Evolutionary conservation across 2,329 filamentous ascomycete species (phyloP), one percentile per base, ranked within the genome.

Genomic region (Myriosclerotinia duriaeana): DNA sequence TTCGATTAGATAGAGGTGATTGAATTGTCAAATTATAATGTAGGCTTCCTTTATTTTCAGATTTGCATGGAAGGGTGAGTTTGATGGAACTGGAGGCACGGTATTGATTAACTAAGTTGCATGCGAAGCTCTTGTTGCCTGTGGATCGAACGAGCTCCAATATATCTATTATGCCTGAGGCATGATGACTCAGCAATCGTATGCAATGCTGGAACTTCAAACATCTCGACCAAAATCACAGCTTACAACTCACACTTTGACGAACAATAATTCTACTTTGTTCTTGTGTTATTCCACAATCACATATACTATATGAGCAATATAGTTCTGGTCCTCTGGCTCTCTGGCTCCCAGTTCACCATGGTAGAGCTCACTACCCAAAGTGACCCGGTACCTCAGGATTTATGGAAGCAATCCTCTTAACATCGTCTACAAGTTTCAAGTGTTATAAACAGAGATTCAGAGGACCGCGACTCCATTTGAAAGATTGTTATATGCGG

Each of bases 71-170:
- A 66, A 66, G 64, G 64, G 64, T 44, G 58, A 53, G 64, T 53
- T 60, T 65, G 64, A 66, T 63, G 58, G 58, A 63, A 44, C 17
- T 55, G n/a, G 26, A 63, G 34, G 48, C 30, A 34, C 30, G 30
- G 30, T 34, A 34, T 34, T 55, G 20, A 54, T 64, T 56, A 22
- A 60, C 38, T 52, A 63, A 54, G 64, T 60, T 63, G 46, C 46
- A 44, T 66, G 64, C 64, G 64, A 66, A 66, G 64, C 64, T 66
- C 64, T 42, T 62, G 56, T 55, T 66, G 64, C 64, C 64, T 66
- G 46, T 50, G 58, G 42, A 50, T 26, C 52, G 36, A 56, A 9
- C 15, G 5, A 64, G 8, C 58, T 58, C 40, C 40, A 14, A 46
- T 44, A 46, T 46, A 12, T 36, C 2, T 9, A 20, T 2, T 9